phyloP scores from a whole-genome alignment of 2,329 filamentous ascomycete genomes.

The Cryoendolithus antarcticus region DNA sequence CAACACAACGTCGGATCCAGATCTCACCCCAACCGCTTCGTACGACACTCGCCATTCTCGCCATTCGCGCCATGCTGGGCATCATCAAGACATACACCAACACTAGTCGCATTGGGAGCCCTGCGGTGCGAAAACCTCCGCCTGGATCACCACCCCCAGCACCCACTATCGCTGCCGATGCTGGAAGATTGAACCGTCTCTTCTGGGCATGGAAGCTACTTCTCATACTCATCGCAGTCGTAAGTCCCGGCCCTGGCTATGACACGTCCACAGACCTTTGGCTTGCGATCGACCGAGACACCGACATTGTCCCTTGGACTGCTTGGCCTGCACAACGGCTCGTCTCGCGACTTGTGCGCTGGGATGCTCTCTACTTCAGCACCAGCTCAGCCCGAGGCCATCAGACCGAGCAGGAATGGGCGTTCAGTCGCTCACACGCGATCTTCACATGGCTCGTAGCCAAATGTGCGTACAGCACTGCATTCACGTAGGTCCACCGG shows the following conservation, averaged over 20 bases:
- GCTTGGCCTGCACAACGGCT: slow-evolving; percentile 23
- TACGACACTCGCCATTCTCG: too few species aligned
- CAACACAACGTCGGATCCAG: too few species aligned
- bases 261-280: slow-evolving; percentile 59
- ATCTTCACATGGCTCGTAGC: too few species aligned
- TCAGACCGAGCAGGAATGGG: slow-evolving; percentile 74
- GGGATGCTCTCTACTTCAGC: slow-evolving; percentile 72
- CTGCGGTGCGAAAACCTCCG: slow-evolving; percentile 1
- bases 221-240: slow-evolving; percentile 48
- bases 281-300: slow-evolving; percentile 6
- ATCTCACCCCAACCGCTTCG: too few species aligned
- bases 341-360: slow-evolving; percentile 52
- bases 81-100: slow-evolving; percentile 3
- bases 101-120: slow-evolving; percentile 4
- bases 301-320: slow-evolving; percentile 1
- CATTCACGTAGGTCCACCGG: slow-evolving; percentile 5
- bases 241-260: slow-evolving; percentile 52
- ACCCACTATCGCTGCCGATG: too few species aligned
- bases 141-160: too few species aligned
- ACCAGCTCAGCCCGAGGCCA: slow-evolving; percentile 51
- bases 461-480: slow-evolving; percentile 3
- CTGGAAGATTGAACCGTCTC: background rate
- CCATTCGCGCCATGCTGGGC: background rate
- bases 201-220: slow-evolving; percentile 57
- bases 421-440: slow-evolving; percentile 47